Evolutionary conservation across 2,329 filamentous ascomycete species (phyloP).

Genomic region (Fusarium penzigii): DNA sequence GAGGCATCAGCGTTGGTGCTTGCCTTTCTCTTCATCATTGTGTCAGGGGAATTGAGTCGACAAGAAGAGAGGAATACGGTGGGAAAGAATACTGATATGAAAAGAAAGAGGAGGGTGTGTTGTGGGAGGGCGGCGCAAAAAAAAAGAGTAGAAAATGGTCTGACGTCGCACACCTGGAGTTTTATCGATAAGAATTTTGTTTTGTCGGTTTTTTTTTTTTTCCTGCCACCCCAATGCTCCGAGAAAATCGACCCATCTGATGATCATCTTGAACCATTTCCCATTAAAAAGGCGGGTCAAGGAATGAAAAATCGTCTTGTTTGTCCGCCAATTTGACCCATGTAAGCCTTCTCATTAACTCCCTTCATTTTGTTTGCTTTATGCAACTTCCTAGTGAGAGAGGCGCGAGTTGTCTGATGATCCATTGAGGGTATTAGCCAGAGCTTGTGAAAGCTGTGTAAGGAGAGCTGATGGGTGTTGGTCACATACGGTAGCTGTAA

Average conservation of each 20-base stretch:
- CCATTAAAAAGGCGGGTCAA: not conserved
- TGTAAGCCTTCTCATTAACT: not conserved
- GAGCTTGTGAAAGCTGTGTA: no score
- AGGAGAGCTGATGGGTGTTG: no score
- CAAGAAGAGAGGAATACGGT: no score
- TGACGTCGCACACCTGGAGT: conserved; percentile 30
- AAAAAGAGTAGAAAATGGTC: conserved; percentile 25
- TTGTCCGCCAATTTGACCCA: not conserved
- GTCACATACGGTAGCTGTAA: no score
- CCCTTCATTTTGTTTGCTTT: not conserved
- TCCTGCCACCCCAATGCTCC: no score
- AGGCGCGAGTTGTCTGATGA: no score
- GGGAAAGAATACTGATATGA: not conserved
- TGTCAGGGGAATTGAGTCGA: not conserved
- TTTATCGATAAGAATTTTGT: conserved; percentile 1
- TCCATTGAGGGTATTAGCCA: no score
- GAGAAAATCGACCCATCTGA: not conserved
- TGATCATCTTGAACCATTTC: not conserved
- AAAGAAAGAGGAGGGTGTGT: conserved; percentile 1
- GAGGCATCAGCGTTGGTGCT: conserved; percentile 45
- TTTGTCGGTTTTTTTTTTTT: not conserved
- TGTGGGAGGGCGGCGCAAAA: conserved; percentile 12
- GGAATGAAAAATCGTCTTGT: not conserved
- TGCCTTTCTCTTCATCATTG: conserved; percentile 61
- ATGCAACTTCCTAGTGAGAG: no score